Evolutionary conservation across 352 stramenopile genomes (phyloP), one percentile per base, ranked within the genome.

Genomic region (Pythium dissimile): DNA sequence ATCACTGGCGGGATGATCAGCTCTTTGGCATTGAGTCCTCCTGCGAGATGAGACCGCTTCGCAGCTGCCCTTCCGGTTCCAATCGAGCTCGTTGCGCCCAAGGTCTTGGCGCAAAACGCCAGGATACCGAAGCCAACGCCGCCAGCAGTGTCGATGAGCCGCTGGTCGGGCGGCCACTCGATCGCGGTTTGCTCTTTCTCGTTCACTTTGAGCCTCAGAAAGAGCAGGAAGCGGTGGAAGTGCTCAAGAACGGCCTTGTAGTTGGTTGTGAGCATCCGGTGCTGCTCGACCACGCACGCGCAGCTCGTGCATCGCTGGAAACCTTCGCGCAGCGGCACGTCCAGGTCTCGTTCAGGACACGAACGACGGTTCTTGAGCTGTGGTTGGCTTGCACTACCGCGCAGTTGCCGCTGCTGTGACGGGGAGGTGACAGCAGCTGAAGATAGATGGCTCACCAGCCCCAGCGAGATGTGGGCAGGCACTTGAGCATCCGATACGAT

Each of bases 201-300:
- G 27, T 76, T 81, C 6, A 79, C 44, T 11, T 70, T 55, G 3
- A 75, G 54, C 0, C 73, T 64, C 32, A 95, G 31, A 44, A 93
- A 86, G 31, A 67, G 69, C 18, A 98, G 57, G 26, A 97, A 88
- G 16, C 94, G 81, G 39, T 96, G 74, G 63, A 98, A 98, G 65
- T 98, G 95, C 47, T 89, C 77, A 23, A 98, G 81, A 4, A 98
- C 82, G 11, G 89, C 95, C 65, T 98, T 98, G 76, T 98, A 98
- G 11, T 75, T 86, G 13, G 97, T 91, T 26, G 75, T 62, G 31
- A 98, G 75, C 53, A 97, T 84, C 26, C 79, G 72, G 15, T 76
- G 64, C 26, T 88, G 72, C 38, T 81, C 76, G n/a, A 85, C 71
- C 11, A 82, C 66, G 30, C 69, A 66, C 2, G 75, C 85, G 47